Evolutionary conservation across 805 yeast genomes (phyloP).

Genomic region (Pichia pseudocactophila): DNA sequence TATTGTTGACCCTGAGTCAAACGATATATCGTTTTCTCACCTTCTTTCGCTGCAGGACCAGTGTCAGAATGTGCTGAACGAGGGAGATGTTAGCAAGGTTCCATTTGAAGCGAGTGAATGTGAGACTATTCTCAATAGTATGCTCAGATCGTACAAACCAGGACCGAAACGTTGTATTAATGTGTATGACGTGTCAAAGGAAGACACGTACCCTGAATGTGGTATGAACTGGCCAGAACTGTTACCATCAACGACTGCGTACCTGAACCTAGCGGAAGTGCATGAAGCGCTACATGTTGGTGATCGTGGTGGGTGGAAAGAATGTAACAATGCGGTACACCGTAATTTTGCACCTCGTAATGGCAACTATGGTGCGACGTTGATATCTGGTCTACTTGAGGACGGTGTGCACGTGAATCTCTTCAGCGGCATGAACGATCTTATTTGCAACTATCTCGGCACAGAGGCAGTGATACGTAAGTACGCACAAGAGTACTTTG

Average conservation of each 20-base stretch:
- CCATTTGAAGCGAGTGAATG: conserved; percentile 27
- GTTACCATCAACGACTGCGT: conserved; percentile 39
- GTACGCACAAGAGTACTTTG: conserved; percentile 23
- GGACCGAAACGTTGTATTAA: conserved; percentile 50
- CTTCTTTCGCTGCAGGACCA: conserved; percentile 41
- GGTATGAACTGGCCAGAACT: conserved; percentile 90
- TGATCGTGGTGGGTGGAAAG: conserved; percentile 50
- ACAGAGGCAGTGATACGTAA: conserved; percentile 56
- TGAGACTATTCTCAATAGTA: conserved; percentile 32
- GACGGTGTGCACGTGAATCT: conserved; percentile 51
- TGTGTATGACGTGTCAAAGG: conserved; percentile 69
- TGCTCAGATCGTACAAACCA: conserved; percentile 24
- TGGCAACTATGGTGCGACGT: conserved; percentile 40
- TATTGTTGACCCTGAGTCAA: conserved; percentile 33
- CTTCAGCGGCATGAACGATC: conserved; percentile 82
- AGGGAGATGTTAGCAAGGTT: conserved; percentile 11
- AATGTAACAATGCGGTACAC: conserved; percentile 62
- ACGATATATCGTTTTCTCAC: conserved; percentile 29
- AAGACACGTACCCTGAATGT: conserved; percentile 74
- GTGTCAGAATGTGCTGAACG: conserved; percentile 48
- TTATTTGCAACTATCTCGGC: conserved; percentile 79
- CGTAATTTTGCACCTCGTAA: conserved; percentile 39
- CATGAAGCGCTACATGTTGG: conserved; percentile 43
- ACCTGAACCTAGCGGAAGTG: conserved; percentile 39
- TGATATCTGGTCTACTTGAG: conserved; percentile 59